Evolutionary conservation across 257 asterid genomes (phyloP).

Genomic region (Penstemon davidsonii): DNA sequence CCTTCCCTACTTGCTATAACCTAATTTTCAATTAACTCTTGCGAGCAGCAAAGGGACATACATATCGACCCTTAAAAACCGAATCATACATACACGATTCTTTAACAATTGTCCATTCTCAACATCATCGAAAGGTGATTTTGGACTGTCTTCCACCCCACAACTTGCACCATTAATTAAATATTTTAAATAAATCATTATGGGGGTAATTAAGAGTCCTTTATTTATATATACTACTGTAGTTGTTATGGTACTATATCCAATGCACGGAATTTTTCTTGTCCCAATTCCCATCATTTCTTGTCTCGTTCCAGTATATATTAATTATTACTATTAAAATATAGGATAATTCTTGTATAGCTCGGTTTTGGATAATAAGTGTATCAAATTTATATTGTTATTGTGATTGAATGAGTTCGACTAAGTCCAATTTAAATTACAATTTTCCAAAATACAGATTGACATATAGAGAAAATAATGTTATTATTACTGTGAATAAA

Average conservation of each 20-base stretch:
- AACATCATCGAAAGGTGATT: slow-evolving; percentile 30
- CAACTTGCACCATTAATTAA: slow-evolving; percentile 27
- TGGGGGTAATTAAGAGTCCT: slow-evolving; percentile 1
- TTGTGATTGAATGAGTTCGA: too few species aligned
- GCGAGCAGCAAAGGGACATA: slow-evolving; percentile 28
- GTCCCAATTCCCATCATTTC: slow-evolving; percentile 25
- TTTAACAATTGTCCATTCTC: slow-evolving; percentile 23
- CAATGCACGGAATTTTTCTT: neutral
- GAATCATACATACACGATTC: slow-evolving; percentile 14
- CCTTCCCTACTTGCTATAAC: neutral
- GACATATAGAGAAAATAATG: neutral
- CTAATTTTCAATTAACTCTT: neutral
- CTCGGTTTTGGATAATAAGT: too few species aligned
- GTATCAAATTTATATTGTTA: too few species aligned
- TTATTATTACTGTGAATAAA: neutral
- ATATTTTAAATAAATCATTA: slow-evolving; percentile 12
- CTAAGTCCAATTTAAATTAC: too few species aligned
- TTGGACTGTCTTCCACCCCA: slow-evolving; percentile 46
- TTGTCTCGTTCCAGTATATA: slow-evolving; percentile 26
- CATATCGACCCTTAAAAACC: slow-evolving; percentile 8
- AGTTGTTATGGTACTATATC: neutral
- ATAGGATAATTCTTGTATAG: neutral
- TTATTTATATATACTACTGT: neutral
- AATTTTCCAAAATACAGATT: too few species aligned
- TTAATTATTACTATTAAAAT: neutral